phyloP scores from a whole-genome alignment of 2,329 filamentous ascomycete genomes.

The Apiospora malaysiana region DNA sequence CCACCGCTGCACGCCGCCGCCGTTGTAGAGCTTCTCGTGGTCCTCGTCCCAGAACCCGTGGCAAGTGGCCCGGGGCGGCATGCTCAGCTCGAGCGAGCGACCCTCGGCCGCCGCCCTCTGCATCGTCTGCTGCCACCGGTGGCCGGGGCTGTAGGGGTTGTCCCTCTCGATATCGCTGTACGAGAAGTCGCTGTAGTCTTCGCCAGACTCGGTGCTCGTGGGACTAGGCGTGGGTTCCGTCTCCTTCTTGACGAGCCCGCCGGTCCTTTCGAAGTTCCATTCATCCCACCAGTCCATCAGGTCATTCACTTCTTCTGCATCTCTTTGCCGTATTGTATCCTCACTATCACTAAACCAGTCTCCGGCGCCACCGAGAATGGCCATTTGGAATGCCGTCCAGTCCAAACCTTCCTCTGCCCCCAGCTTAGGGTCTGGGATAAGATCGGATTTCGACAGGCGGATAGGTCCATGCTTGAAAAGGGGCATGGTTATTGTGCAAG shows the following conservation, averaged over 20 bases:
- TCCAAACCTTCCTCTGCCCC: slow-evolving; percentile 59
- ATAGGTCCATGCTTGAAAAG: slow-evolving; percentile 62
- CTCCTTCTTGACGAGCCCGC: slow-evolving; percentile 42
- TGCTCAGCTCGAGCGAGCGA: slow-evolving; percentile 20
- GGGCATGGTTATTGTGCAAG: slow-evolving; percentile 55
- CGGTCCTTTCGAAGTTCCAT: slow-evolving; percentile 53
- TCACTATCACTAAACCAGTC: slow-evolving; percentile 54
- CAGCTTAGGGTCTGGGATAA: slow-evolving; percentile 44
- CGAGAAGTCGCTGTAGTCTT: slow-evolving; percentile 37
- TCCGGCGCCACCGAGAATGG: slow-evolving; percentile 62
- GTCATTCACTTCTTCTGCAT: slow-evolving; percentile 55
- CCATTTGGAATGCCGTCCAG: slow-evolving; percentile 71
- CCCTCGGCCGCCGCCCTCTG: slow-evolving; percentile 27
- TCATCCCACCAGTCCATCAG: slow-evolving; percentile 58
- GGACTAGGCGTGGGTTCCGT: slow-evolving; percentile 37
- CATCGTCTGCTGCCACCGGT: slow-evolving; percentile 32
- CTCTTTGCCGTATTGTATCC: slow-evolving; percentile 45
- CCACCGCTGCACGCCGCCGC: slow-evolving; percentile 37
- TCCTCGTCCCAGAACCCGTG: slow-evolving; percentile 23
- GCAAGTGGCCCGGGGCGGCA: slow-evolving; percentile 20
- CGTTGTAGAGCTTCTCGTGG: slow-evolving; percentile 29
- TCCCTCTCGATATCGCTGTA: slow-evolving; percentile 37
- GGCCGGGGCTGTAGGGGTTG: slow-evolving; percentile 35
- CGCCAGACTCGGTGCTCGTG: slow-evolving; percentile 36
- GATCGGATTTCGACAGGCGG: slow-evolving; percentile 53